Conservation (phyloP, 106 monocot genomes). For the Xerophyta viscosa region DNA sequence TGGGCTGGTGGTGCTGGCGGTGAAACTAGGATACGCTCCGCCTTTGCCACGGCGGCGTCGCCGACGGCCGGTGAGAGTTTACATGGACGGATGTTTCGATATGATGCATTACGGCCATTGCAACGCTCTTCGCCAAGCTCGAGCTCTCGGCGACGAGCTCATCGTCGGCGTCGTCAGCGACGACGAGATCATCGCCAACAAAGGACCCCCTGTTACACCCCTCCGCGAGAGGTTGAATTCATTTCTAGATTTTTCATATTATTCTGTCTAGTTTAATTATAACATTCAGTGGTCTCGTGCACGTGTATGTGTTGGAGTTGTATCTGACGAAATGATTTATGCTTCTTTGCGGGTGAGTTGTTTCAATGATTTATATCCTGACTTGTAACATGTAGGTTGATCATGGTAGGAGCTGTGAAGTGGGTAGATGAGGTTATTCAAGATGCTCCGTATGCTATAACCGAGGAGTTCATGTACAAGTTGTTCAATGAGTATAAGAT, state of each 20-base stretch:
- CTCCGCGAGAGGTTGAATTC: conserved; percentile 77
- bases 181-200: conserved; percentile 81
- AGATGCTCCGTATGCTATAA: conserved; percentile 93
- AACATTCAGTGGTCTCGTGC: too few species aligned
- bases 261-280: too few species aligned
- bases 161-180: conserved; percentile 89
- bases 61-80: conserved; percentile 59
- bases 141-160: too few species aligned
- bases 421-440: conserved; percentile 94
- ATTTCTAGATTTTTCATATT: too few species aligned
- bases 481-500: conserved; percentile 63
- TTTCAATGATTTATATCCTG: too few species aligned
- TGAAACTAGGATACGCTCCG: conserved; percentile 16
- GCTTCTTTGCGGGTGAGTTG: too few species aligned
- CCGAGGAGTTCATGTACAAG: conserved; percentile 88
- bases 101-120: conserved; percentile 99
- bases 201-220: conserved; percentile 90
- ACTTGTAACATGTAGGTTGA: conserved; percentile 61
- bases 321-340: too few species aligned
- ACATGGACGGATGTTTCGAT: conserved; percentile 98
- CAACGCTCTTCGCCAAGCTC: too few species aligned
- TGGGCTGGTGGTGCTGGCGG: conserved; percentile 17
- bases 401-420: conserved; percentile 90
- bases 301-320: too few species aligned
- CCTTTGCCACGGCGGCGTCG: not conserved